These are phyloP conservation scores for Davidsoniella neocaledoniae DNA, from an alignment of 2,329 filamentous ascomycete genomes.

Conservation along the genomic window DNA sequence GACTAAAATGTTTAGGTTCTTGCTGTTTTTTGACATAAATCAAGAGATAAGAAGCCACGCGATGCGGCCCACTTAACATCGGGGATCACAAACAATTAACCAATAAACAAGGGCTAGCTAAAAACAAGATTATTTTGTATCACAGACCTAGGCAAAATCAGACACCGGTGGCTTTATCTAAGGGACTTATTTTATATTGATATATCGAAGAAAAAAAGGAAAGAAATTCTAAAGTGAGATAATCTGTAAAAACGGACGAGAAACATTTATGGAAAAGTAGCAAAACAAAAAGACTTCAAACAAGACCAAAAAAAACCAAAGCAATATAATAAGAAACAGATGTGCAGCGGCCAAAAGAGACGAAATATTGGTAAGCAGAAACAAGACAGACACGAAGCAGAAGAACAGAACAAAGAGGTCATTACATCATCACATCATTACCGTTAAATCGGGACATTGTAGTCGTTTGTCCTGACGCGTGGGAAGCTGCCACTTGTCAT, in stretches of 20 bases:
- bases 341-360: no score
- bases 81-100: no score
- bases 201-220: background rate
- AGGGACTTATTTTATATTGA: background rate
- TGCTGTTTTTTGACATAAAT: background rate
- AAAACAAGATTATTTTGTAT: background rate
- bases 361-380: no score
- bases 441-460: conserved; percentile 2
- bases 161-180: no score
- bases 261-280: no score
- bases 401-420: background rate
- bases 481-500: conserved; percentile 19
- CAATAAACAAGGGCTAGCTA: no score
- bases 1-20: background rate
- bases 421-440: background rate
- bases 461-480: conserved; percentile 14
- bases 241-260: no score
- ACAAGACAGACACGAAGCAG: background rate
- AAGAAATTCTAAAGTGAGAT: background rate
- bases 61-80: no score
- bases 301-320: no score
- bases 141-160: background rate
- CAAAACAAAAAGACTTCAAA: no score
- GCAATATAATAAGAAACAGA: no score
- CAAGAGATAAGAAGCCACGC: no score